These are phyloP conservation scores for Solidago caesia DNA, from an alignment of 129 eudicot genomes.

Conservation along the genomic window DNA sequence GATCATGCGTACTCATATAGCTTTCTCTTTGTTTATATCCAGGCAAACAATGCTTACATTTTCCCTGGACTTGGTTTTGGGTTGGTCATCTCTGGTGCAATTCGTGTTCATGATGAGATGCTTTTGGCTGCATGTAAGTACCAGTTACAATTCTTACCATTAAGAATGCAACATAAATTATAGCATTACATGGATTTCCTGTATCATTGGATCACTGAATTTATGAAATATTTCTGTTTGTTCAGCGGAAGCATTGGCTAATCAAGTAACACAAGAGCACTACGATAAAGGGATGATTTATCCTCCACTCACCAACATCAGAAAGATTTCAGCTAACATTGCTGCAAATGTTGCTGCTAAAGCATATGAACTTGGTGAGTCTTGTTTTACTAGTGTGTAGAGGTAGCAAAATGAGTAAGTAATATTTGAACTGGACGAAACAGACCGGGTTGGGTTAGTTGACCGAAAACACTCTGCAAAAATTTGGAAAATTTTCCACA, in stretches of 20 bases:
- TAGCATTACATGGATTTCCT: not conserved
- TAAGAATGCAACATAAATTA: not conserved
- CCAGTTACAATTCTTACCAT: constrained; percentile 1
- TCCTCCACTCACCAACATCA: constrained; percentile 78
- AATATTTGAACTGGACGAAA: too few relatives aligned
- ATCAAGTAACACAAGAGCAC: constrained; percentile 83
- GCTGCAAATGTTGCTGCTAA: constrained; percentile 92
- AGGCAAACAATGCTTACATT: constrained; percentile 92
- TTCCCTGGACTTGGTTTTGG: constrained; percentile 96
- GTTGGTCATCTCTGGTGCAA: constrained; percentile 81
- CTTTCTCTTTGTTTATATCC: constrained; percentile 17
- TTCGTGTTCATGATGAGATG: constrained; percentile 89
- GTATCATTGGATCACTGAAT: constrained; percentile 4
- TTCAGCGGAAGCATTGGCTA: constrained; percentile 89
- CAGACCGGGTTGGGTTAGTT: too few relatives aligned
- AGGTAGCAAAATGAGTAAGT: not conserved
- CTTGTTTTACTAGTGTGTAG: not conserved
- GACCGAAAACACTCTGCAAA: too few relatives aligned
- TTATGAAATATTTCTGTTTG: constrained; percentile 1
- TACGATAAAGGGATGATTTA: constrained; percentile 84
- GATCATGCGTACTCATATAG: constrained; percentile 10
- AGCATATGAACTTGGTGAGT: constrained; percentile 87
- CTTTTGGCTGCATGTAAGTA: constrained; percentile 96
- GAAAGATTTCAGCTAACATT: constrained; percentile 80
- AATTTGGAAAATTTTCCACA: too few relatives aligned